A percentile compares a stretch with the other conserved stretches of the same genome.
These are phyloP conservation scores for Pseudozyma pruni DNA, from an alignment of 1,284 basidiomycete species.

Conservation along the genomic window DNA sequence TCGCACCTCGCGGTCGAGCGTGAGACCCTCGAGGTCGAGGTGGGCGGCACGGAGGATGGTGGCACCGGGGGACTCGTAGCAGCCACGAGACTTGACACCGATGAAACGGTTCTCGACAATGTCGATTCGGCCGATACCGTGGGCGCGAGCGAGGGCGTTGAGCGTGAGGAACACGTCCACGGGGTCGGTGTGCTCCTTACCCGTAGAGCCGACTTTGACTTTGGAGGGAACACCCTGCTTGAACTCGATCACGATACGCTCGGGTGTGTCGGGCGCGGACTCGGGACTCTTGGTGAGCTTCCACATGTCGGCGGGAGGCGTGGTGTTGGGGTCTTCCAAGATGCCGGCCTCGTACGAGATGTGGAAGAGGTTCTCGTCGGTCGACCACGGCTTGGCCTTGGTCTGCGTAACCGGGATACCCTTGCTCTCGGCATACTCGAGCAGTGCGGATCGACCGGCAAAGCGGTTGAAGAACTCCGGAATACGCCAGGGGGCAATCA, in stretches of 20 bases:
- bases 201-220: conserved; percentile 54
- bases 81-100: conserved; percentile 97
- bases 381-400: conserved; percentile 97
- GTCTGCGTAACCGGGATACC: conserved; percentile 95
- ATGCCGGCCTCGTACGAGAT: conserved; percentile 99
- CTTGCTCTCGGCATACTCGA: conserved; percentile 88
- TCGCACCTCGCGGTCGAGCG: conserved; percentile 95
- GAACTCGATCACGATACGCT: conserved; percentile 78
- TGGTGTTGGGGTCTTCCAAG: conserved; percentile 94
- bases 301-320: conserved; percentile 99
- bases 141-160: conserved; percentile 90
- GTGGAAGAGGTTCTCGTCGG: conserved; percentile 96
- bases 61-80: conserved; percentile 96
- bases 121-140: conserved; percentile 95
- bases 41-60: conserved; percentile 95
- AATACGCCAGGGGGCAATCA: conserved; percentile 96
- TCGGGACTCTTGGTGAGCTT: conserved; percentile 90
- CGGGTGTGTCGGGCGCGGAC: conserved; percentile 82
- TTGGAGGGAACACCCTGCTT: conserved; percentile 77
- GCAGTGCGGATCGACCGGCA: conserved; percentile 90
- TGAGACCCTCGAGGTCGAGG: conserved; percentile 95
- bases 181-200: conserved; percentile 76
- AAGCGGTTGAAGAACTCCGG: conserved; percentile 98
- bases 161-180: conserved; percentile 94
- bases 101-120: conserved; percentile 99